A percentile compares a stretch with the other conserved stretches of the same genome.
phyloP scores from a whole-genome alignment of 2,329 filamentous ascomycete species.

The Xylariomycetidae sp. region DNA sequence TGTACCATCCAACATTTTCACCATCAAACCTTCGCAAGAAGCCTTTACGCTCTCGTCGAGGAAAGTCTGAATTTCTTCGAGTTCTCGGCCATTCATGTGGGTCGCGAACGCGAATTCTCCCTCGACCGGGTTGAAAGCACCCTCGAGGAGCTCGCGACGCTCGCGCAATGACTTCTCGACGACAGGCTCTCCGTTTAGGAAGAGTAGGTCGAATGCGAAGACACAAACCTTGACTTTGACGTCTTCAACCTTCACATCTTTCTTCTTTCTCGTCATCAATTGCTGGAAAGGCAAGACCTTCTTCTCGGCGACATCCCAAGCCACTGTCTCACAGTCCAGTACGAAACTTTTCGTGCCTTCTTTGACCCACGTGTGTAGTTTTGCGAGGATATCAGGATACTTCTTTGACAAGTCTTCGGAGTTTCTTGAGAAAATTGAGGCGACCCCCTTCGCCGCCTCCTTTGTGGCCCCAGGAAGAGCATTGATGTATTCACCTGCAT shows the following conservation, averaged over 20 bases:
- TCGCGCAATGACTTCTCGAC: constrained; percentile 85
- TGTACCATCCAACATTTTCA: constrained; percentile 94
- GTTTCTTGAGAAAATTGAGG: constrained; percentile 94
- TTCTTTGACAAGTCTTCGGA: constrained; percentile 97
- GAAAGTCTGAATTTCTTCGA: constrained; percentile 89
- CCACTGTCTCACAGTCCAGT: constrained; percentile 96
- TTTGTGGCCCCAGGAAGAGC: constrained; percentile 56
- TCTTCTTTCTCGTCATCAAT: constrained; percentile 95
- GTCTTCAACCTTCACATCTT: constrained; percentile 92
- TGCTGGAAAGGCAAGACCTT: constrained; percentile 97
- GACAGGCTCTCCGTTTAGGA: constrained; percentile 84
- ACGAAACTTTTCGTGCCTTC: constrained; percentile 89
- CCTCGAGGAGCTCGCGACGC: constrained; percentile 68
- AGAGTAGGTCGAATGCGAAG: constrained; percentile 92
- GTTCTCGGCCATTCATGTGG: constrained; percentile 77
- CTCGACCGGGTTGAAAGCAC: constrained; percentile 71
- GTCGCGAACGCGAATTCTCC: constrained; percentile 92
- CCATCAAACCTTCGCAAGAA: constrained; percentile 96
- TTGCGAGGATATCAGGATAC: constrained; percentile 90
- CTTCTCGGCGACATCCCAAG: constrained; percentile 92
- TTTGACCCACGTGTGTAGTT: constrained; percentile 86
- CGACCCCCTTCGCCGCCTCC: constrained; percentile 67
- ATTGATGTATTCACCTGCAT: constrained; percentile 63
- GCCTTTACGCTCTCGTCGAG: constrained; percentile 94
- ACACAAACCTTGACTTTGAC: constrained; percentile 97